phyloP scores from a whole-genome alignment of 2,329 filamentous ascomycete species.

The Penicillium nordicum region DNA sequence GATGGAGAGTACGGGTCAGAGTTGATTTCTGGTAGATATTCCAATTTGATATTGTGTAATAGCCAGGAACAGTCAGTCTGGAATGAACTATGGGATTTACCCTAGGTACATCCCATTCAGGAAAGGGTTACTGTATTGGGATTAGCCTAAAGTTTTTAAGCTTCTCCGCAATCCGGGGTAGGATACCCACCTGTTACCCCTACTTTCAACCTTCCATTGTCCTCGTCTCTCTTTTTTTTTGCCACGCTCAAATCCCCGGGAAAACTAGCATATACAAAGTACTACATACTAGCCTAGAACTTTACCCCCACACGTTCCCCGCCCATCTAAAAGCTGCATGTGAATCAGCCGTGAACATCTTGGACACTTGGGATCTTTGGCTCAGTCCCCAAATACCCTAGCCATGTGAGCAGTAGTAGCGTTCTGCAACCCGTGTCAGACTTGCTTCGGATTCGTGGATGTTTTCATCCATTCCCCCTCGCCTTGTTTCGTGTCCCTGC shows the following conservation, averaged over 20 bases:
- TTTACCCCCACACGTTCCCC: conserved; percentile 1
- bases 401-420: not conserved
- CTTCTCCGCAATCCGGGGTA: conserved; percentile 9
- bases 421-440: not conserved
- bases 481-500: conserved; percentile 7
- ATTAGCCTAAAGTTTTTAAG: not conserved
- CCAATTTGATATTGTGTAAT: not conserved
- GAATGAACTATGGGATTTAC: not conserved
- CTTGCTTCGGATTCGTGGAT: conserved; percentile 24
- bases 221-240: not conserved
- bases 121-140: not conserved
- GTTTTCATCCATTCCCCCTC: conserved; percentile 9
- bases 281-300: not conserved
- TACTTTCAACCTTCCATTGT: not conserved
- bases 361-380: not conserved
- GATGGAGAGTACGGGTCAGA: conserved; percentile 34
- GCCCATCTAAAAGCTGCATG: not conserved
- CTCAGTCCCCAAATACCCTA: not conserved
- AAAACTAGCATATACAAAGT: not conserved
- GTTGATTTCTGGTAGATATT: not conserved
- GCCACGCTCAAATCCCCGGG: not conserved
- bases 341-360: not conserved
- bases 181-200: not conserved
- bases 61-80: no score
- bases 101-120: not conserved